Evolutionary conservation across 2,329 filamentous ascomycete species (phyloP).

Genomic region (Aspergillus tubingensis): DNA sequence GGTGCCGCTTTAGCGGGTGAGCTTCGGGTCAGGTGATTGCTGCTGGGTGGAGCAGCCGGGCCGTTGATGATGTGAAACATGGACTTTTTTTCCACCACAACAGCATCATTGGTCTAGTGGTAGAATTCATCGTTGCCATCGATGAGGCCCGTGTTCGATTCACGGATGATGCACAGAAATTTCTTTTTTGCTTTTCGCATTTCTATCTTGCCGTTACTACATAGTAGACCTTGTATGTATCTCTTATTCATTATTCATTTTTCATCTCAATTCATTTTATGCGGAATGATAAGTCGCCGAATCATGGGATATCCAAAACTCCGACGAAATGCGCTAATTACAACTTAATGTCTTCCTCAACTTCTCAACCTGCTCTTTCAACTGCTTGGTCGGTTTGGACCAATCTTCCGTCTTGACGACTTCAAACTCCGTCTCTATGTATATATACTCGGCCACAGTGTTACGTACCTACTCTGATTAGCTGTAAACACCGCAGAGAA

Average conservation of each 20-base stretch:
- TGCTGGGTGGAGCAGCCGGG: not conserved
- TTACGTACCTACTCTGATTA: conserved; percentile 36
- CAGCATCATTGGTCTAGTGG: conserved; percentile 49
- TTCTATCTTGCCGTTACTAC: not conserved
- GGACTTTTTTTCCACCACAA: not conserved
- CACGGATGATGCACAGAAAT: conserved; percentile 45
- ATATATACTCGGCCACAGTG: conserved; percentile 39
- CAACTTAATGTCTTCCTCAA: conserved; percentile 22
- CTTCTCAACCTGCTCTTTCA: conserved; percentile 38
- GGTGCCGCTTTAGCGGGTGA: conserved; percentile 14
- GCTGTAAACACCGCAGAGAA: not conserved
- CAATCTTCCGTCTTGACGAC: conserved; percentile 38
- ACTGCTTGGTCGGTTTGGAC: conserved; percentile 35
- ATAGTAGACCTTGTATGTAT: too few relatives aligned
- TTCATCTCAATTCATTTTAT: too few relatives aligned
- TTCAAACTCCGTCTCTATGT: conserved; percentile 34
- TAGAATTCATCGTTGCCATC: conserved; percentile 51
- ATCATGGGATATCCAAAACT: not conserved
- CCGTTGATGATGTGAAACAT: not conserved
- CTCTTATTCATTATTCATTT: too few relatives aligned
- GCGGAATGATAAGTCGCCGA: too few relatives aligned
- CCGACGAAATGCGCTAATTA: conserved; percentile 8
- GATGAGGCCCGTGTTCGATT: conserved; percentile 51
- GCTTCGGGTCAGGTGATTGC: conserved; percentile 8
- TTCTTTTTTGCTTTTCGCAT: conserved; percentile 20